Evolutionary conservation across 495 filamentous ascomycete genomes (phyloP).

Genomic region (Clavariopsis aquatica): DNA sequence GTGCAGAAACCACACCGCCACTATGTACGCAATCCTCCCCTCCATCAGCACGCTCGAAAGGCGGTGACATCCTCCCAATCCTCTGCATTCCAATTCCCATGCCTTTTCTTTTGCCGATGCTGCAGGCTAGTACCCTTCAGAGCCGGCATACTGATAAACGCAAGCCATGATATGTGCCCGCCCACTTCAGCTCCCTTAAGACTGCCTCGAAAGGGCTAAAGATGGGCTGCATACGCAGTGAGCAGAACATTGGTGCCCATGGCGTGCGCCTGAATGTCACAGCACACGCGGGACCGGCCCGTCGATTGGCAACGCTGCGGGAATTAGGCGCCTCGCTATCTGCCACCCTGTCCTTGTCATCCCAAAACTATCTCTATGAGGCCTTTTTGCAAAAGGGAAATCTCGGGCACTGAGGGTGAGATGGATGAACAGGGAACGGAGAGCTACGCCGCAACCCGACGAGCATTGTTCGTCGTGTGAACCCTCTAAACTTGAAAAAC

Average conservation of each 20-base stretch:
- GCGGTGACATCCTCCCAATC: not conserved
- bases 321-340: not conserved
- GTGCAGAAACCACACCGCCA: constrained; percentile 1
- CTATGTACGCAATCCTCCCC: not conserved
- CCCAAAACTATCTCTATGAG: not conserved
- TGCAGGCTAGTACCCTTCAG: not conserved
- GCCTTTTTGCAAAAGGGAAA: not conserved
- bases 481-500: not conserved
- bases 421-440: not conserved
- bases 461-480: not conserved
- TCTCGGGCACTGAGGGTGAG: not conserved
- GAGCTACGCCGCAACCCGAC: not conserved
- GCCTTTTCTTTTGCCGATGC: not conserved
- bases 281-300: not conserved
- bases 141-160: not conserved
- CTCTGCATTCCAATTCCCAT: not conserved
- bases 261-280: not conserved
- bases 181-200: not conserved
- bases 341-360: not conserved
- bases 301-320: not conserved
- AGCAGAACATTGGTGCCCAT: not conserved
- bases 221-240: not conserved
- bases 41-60: not conserved
- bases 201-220: not conserved
- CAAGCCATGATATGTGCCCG: not conserved